These are phyloP conservation scores for Plasmodium gaboni DNA, from an alignment of 169 alveolate genomes.

Conservation along the genomic window DNA sequence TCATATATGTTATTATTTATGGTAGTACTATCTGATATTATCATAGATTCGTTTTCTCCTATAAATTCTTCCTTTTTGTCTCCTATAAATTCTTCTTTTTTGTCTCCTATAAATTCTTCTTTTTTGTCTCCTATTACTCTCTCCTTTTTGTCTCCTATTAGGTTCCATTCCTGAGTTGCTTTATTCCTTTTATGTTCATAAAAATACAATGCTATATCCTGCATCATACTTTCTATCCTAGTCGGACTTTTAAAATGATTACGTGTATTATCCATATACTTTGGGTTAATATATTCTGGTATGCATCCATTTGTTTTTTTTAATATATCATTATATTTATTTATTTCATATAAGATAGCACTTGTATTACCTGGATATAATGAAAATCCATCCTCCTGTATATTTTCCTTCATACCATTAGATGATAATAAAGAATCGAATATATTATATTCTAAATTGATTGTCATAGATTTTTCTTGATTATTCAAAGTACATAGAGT, in stretches of 20 bases:
- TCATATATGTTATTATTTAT: slow-evolving; percentile 9
- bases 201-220: slow-evolving; percentile 87
- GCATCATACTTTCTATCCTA: slow-evolving; percentile 94
- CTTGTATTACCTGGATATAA: slow-evolving; percentile 93
- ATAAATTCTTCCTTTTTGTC: neutral
- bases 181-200: neutral
- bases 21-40: neutral
- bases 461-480: slow-evolving; percentile 78
- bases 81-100: no score
- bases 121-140: no score
- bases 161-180: neutral
- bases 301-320: slow-evolving; percentile 91
- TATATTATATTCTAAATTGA: slow-evolving; percentile 92
- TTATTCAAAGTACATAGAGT: slow-evolving; percentile 86
- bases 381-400: slow-evolving; percentile 88
- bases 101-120: no score
- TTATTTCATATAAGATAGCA: slow-evolving; percentile 86
- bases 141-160: no score
- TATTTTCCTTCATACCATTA: slow-evolving; percentile 83
- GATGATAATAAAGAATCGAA: slow-evolving; percentile 88
- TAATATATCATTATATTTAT: slow-evolving; percentile 85
- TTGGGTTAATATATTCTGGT: slow-evolving; percentile 95
- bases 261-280: slow-evolving; percentile 91
- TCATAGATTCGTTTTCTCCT: neutral
- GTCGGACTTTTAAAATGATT: slow-evolving; percentile 91